Percentiles rank a stretch among this genome's conserved stretches.
Conservation (phyloP, 176 grass and related monocot genomes). For the Hordeum vulgare region MorexV3_pseudomolecules_assembly NC_058520.1:13170666-13171165, state of each 20-base stretch:
- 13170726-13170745: neutral
- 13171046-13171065: neutral
- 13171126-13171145: neutral
- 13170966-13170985: neutral
- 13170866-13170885: neutral
- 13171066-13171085: neutral
- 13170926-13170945: neutral
- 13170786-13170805: neutral
- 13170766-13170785: neutral
- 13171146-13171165: neutral
- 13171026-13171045: neutral
- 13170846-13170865: neutral
- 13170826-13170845: neutral
- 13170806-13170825: neutral
- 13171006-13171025: neutral
- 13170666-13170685: neutral
- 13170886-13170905: neutral
- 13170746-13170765: neutral
- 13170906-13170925: constrained; percentile 8
- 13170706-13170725: neutral
- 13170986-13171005: neutral
- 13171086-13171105: neutral
- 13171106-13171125: neutral
- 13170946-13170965: neutral
- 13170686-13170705: neutral